Evolutionary conservation across 2,329 filamentous ascomycete genomes (phyloP).

Genomic region (Claviceps spartinae): DNA sequence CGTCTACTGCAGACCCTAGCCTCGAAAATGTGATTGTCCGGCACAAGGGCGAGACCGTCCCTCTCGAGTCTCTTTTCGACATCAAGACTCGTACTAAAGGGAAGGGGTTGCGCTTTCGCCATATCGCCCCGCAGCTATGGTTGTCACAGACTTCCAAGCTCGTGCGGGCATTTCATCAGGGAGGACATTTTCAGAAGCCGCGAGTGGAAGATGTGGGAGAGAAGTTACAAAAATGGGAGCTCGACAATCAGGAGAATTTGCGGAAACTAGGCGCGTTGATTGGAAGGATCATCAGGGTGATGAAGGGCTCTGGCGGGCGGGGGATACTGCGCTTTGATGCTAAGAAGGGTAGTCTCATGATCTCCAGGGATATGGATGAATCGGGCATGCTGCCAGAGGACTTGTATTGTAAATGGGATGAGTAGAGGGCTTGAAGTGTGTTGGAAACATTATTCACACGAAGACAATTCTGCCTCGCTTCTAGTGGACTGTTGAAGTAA

Average conservation of each 20-base stretch:
- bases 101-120: slow-evolving; percentile 19
- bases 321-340: background rate
- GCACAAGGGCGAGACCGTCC: slow-evolving; percentile 17
- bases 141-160: slow-evolving; percentile 32
- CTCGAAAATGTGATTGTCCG: slow-evolving; percentile 18
- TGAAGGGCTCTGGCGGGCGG: background rate
- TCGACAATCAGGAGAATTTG: slow-evolving; percentile 17
- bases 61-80: slow-evolving; percentile 25
- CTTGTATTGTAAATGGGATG: slow-evolving; percentile 4
- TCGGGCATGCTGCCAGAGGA: background rate
- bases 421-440: background rate
- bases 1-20: background rate
- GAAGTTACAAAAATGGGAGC: slow-evolving; percentile 23
- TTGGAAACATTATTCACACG: too few relatives aligned
- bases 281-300: slow-evolving; percentile 3
- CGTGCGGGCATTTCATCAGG: slow-evolving; percentile 28
- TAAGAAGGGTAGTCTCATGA: background rate
- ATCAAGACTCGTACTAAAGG: slow-evolving; percentile 29
- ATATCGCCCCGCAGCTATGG: slow-evolving; percentile 30
- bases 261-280: slow-evolving; percentile 20
- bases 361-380: background rate
- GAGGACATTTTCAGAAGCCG: slow-evolving; percentile 20
- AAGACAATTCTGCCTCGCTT: too few relatives aligned
- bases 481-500: too few relatives aligned
- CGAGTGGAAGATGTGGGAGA: slow-evolving; percentile 19